These are phyloP conservation scores for Staphylotrichum longicolle DNA, from an alignment of 495 filamentous ascomycete genomes.

Conservation along the genomic window DNA sequence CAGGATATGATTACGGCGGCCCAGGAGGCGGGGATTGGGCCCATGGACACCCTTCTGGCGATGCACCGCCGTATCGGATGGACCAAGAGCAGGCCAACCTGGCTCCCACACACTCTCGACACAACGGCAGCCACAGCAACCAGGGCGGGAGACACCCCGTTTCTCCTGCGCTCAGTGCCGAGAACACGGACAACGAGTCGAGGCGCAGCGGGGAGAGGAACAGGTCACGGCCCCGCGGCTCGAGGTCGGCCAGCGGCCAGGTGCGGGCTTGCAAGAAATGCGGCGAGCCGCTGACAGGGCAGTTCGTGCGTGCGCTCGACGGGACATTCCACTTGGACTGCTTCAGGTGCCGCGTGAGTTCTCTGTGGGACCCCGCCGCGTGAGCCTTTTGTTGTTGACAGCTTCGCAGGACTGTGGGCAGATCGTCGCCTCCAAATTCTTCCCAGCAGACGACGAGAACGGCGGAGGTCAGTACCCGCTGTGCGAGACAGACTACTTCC, in stretches of 20 bases:
- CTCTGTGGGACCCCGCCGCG: background rate
- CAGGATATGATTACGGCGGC: conserved; percentile 33
- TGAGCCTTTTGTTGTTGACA: conserved; percentile 18
- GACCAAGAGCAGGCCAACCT: conserved; percentile 40
- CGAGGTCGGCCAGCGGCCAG: conserved; percentile 51
- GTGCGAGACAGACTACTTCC: conserved; percentile 97
- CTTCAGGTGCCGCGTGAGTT: conserved; percentile 90
- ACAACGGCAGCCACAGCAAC: conserved; percentile 35
- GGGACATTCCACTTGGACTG: conserved; percentile 96
- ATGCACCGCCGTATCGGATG: conserved; percentile 32
- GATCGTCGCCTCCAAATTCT: conserved; percentile 98
- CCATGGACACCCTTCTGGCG: conserved; percentile 16
- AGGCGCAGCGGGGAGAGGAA: conserved; percentile 50
- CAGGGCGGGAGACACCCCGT: conserved; percentile 34
- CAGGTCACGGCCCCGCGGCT: conserved; percentile 44
- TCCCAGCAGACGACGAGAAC: conserved; percentile 88
- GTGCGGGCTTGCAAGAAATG: conserved; percentile 83
- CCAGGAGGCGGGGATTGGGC: conserved; percentile 29
- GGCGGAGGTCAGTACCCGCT: conserved; percentile 86
- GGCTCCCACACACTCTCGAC: conserved; percentile 39
- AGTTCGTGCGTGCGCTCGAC: conserved; percentile 90
- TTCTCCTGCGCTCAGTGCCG: conserved; percentile 44
- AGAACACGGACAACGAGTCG: conserved; percentile 35
- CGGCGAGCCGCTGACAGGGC: conserved; percentile 77
- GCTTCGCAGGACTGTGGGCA: conserved; percentile 82